Conservation (phyloP, 805 yeast species). For the Cyberlindnera amylophila region DNA sequence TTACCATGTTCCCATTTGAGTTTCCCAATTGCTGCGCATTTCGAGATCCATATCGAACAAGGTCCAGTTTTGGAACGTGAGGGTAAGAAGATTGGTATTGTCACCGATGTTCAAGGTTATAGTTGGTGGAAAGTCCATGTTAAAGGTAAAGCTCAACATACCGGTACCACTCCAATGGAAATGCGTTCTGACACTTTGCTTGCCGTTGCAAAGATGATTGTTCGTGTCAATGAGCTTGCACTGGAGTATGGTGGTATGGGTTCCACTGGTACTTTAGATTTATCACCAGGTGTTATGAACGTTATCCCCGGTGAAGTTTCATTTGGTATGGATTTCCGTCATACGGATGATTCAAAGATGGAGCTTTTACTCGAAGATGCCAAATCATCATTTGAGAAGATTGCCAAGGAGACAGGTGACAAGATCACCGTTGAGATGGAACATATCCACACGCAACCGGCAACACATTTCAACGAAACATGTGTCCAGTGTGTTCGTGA, state of each 20-base stretch:
- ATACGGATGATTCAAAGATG: slow-evolving; percentile 43
- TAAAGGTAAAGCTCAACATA: slow-evolving; percentile 63
- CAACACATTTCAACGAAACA: slow-evolving; percentile 51
- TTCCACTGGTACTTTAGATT: slow-evolving; percentile 54
- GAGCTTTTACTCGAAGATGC: slow-evolving; percentile 36
- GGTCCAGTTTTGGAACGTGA: slow-evolving; percentile 66
- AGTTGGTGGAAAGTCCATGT: slow-evolving; percentile 58
- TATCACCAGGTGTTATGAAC: slow-evolving; percentile 60
- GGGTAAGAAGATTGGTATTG: slow-evolving; percentile 57
- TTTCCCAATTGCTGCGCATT: slow-evolving; percentile 63
- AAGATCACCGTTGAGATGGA: slow-evolving; percentile 39
- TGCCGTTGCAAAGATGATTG: slow-evolving; percentile 55
- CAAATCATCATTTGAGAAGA: slow-evolving; percentile 33
- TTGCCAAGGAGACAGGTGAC: slow-evolving; percentile 32
- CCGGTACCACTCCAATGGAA: slow-evolving; percentile 69
- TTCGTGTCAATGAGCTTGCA: slow-evolving; percentile 54
- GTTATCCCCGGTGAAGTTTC: slow-evolving; percentile 61
- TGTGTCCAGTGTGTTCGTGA: slow-evolving; percentile 49
- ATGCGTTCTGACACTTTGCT: slow-evolving; percentile 59
- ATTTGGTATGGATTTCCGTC: slow-evolving; percentile 61
- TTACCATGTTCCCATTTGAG: slow-evolving; percentile 42
- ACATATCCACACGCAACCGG: slow-evolving; percentile 46
- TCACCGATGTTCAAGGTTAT: slow-evolving; percentile 63
- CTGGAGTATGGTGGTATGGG: slow-evolving; percentile 47
- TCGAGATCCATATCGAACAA: slow-evolving; percentile 74